Evolutionary conservation across 805 yeast species (phyloP).

Genomic region (Schwanniomyces vanrijiae): DNA sequence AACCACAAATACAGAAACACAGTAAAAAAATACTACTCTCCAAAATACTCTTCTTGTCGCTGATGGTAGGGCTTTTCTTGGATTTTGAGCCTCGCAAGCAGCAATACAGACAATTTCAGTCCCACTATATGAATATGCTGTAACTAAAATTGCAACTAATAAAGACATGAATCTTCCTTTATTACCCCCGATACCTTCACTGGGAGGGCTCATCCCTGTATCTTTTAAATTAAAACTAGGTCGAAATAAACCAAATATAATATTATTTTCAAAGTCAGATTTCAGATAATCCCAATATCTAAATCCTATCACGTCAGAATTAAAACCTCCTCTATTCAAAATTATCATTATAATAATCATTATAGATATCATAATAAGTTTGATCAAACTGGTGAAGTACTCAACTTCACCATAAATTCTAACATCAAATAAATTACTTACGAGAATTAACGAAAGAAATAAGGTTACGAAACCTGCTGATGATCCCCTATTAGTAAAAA

Average conservation of each 20-base stretch:
- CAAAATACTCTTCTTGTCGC: conserved; percentile 77
- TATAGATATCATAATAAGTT: conserved; percentile 50
- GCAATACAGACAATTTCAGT: conserved; percentile 82
- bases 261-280: conserved; percentile 44
- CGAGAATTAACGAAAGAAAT: conserved; percentile 44
- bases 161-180: conserved; percentile 62
- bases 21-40: conserved; percentile 64
- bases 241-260: conserved; percentile 71
- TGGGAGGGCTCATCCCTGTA: conserved; percentile 49
- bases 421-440: conserved; percentile 65
- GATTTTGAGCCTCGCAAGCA: conserved; percentile 83
- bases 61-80: conserved; percentile 71
- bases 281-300: conserved; percentile 62
- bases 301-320: conserved; percentile 55
- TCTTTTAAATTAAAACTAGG: conserved; percentile 71
- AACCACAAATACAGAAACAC: conserved; percentile 65
- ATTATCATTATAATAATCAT: conserved; percentile 65
- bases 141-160: conserved; percentile 58
- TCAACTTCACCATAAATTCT: conserved; percentile 75
- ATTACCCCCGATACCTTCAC: conserved; percentile 58
- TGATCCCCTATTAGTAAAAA: conserved; percentile 46
- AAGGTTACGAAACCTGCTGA: conserved; percentile 66
- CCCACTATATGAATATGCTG: conserved; percentile 77
- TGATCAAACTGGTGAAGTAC: conserved; percentile 58
- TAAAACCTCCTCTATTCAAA: conserved; percentile 59